Conservation (phyloP, 495 filamentous ascomycete genomes). For the Talaromyces trachyspermus region DNA sequence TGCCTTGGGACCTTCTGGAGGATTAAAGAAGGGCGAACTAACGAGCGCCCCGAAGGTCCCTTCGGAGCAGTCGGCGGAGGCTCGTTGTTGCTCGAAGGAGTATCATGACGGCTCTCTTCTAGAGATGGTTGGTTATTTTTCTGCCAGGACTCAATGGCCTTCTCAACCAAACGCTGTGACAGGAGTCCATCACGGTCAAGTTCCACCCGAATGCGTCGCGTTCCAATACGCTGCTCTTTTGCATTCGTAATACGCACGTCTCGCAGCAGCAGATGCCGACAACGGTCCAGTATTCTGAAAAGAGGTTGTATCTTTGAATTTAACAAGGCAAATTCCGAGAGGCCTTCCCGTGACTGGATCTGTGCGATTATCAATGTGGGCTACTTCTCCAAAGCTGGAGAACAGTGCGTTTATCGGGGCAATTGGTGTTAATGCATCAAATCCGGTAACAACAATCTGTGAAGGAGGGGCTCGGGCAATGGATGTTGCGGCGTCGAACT, state of each 20-base stretch:
- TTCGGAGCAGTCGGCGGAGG: slow-evolving; percentile 79
- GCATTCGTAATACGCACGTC: slow-evolving; percentile 56
- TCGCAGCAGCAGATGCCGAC: slow-evolving; percentile 69
- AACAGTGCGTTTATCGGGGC: slow-evolving; percentile 75
- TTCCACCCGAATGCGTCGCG: slow-evolving; percentile 67
- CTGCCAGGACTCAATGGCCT: slow-evolving; percentile 56
- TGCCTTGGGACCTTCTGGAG: slow-evolving; percentile 44
- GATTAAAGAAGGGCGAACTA: slow-evolving; percentile 27
- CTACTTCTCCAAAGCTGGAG: slow-evolving; percentile 79
- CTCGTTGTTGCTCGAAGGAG: slow-evolving; percentile 39
- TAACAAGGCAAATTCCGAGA: slow-evolving; percentile 83
- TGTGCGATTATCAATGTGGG: slow-evolving; percentile 80
- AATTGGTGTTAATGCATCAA: slow-evolving; percentile 79
- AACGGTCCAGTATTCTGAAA: slow-evolving; percentile 41
- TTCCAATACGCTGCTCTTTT: slow-evolving; percentile 64
- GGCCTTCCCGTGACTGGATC: slow-evolving; percentile 89
- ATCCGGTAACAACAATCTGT: slow-evolving; percentile 86
- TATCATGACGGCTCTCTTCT: slow-evolving; percentile 16
- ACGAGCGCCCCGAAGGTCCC: slow-evolving; percentile 67
- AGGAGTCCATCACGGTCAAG: slow-evolving; percentile 80
- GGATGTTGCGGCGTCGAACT: slow-evolving; percentile 71
- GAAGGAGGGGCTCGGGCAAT: slow-evolving; percentile 82
- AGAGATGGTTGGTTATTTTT: slow-evolving; percentile 33
- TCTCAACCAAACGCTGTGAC: slow-evolving; percentile 65
- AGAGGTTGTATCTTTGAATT: slow-evolving; percentile 68